A percentile compares a stretch with the other conserved stretches of the same genome.
Evolutionary conservation across 2,329 filamentous ascomycete species (phyloP).

Genomic region (Exophiala sp.): DNA sequence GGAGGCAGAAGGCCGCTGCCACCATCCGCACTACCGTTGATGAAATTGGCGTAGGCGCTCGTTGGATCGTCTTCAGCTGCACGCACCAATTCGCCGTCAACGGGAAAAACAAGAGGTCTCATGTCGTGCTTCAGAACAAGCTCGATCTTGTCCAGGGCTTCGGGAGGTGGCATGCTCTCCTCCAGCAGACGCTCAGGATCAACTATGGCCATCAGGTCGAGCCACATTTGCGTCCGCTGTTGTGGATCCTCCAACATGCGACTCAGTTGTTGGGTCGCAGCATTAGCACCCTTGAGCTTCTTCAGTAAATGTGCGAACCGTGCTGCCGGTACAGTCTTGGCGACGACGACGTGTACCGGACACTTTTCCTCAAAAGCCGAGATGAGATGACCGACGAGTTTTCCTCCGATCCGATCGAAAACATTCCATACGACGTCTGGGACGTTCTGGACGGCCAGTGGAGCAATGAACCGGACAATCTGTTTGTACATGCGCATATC

Average conservation of each 20-base stretch:
- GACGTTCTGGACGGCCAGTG: constrained; percentile 84
- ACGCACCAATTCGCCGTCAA: constrained; percentile 29
- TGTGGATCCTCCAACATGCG: constrained; percentile 85
- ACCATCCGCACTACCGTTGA: constrained; percentile 15
- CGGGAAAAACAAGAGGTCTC: constrained; percentile 39
- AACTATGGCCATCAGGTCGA: constrained; percentile 69
- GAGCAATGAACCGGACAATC: constrained; percentile 86
- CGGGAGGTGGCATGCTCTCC: constrained; percentile 50
- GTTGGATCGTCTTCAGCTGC: constrained; percentile 35
- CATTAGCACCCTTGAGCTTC: constrained; percentile 82
- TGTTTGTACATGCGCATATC: constrained; percentile 95
- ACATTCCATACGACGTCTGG: constrained; percentile 83
- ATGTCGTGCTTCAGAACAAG: constrained; percentile 41
- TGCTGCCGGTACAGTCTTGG: constrained; percentile 81
- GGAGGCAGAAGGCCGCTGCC: constrained; percentile 12
- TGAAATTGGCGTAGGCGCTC: constrained; percentile 23
- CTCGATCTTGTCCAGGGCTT: constrained; percentile 39
- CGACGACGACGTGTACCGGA: constrained; percentile 75
- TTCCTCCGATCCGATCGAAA: constrained; percentile 76
- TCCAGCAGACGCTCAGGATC: constrained; percentile 54
- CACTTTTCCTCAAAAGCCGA: constrained; percentile 79
- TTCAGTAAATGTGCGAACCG: constrained; percentile 82
- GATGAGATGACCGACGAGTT: constrained; percentile 72
- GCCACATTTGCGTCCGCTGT: constrained; percentile 91
- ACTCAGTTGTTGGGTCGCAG: constrained; percentile 86